Evolutionary conservation across 2,329 filamentous ascomycete genomes (phyloP), one percentile per base, ranked within the genome.

Genomic region (Calonectria fujianensis): DNA sequence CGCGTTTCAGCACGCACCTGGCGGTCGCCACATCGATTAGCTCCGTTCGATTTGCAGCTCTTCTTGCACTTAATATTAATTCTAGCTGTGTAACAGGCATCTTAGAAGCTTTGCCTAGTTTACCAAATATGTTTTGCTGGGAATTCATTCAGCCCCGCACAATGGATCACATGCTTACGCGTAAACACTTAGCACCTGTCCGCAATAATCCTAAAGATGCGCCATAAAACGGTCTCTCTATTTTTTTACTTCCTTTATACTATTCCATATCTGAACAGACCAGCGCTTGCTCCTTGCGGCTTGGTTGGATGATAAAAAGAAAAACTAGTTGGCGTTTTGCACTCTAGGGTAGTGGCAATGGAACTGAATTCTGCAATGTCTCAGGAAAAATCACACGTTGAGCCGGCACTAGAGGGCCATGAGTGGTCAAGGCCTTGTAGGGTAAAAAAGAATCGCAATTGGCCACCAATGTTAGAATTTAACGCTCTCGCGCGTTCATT

Each of bases 11-110:
- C n/a, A 4, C n/a, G 4, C 4, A 7, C 24, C 24, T 24, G 1
- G 4, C 45, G 45, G 2, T 24, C n/a, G n/a, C 45, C 4, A 48
- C 10, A 48, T 48, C 24, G 13, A 24, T 24, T 4, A 48, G 20
- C 3, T 4, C n/a, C 11, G 4, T 24, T n/a, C n/a, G 11, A 13
- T n/a, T n/a, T 20, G 2, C 18, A 45, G 8, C 0, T n/a, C 3
- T 20, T 45, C 5, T 45, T n/a, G 5, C 3, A 8, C 41, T n/a
- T 7, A n/a, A 45, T 10, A 1, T 18, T 45, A n/a, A 45, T 10
- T 45, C 18, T 18, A 10, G 3, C 41, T 20, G 8, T 45, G 2
- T 10, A 45, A 10, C 16, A 18, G 8, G 18, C 18, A n/a, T 45
- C 18, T 45, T 45, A 8, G n/a, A 9, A 45, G 10, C 6, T 45